Percentiles rank a stretch among this genome's conserved stretches.
Evolutionary conservation across 2,329 filamentous ascomycete species (phyloP).

Genomic region (Epichloe uncinata): DNA sequence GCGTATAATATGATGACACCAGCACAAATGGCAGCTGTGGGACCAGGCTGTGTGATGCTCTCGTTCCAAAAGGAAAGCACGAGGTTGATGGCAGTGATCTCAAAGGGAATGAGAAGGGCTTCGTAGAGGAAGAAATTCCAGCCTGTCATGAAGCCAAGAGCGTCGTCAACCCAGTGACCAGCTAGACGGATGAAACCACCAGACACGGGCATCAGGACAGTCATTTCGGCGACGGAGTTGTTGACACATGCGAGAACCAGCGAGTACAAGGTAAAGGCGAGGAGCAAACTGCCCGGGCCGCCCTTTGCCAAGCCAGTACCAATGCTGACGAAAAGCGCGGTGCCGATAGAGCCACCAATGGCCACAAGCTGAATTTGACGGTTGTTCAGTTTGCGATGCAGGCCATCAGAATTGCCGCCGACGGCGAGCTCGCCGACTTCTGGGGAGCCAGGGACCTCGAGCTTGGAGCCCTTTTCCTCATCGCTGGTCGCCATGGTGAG

Average conservation of each 20-base stretch:
- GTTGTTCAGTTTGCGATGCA: conserved; percentile 37
- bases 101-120: conserved; percentile 29
- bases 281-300: conserved; percentile 36
- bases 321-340: conserved; percentile 48
- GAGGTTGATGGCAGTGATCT: conserved; percentile 28
- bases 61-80: conserved; percentile 28
- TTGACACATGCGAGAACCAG: conserved; percentile 46
- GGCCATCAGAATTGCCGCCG: conserved; percentile 22
- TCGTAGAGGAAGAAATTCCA: conserved; percentile 34
- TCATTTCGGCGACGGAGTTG: conserved; percentile 55
- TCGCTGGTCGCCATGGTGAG: conserved; percentile 12
- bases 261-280: conserved; percentile 45
- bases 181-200: conserved; percentile 53
- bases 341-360: conserved; percentile 44
- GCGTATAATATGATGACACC: conserved; percentile 42
- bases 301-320: conserved; percentile 36
- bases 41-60: conserved; percentile 45
- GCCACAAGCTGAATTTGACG: conserved; percentile 46
- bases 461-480: conserved; percentile 17
- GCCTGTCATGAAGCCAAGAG: conserved; percentile 40
- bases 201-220: conserved; percentile 45
- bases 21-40: conserved; percentile 49
- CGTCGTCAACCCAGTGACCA: conserved; percentile 53
- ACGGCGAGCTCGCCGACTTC: conserved; percentile 14
- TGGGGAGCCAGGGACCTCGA: conserved; percentile 12